These are phyloP conservation scores for Eleusine indica DNA, from an alignment of 176 grass and related monocot species.

Conservation along the genomic window DNA sequence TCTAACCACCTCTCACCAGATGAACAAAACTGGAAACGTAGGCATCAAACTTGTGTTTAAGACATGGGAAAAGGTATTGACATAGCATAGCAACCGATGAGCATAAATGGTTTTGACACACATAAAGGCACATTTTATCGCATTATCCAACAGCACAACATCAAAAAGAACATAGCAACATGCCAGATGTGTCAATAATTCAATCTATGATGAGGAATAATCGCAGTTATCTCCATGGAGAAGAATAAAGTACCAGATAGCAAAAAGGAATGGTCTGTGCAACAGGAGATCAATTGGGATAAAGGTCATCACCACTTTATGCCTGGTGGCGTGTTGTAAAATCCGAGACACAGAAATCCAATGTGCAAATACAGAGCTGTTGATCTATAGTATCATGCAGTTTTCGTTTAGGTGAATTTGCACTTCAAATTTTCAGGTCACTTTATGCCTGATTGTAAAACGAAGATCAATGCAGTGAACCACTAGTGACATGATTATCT, in stretches of 20 bases:
- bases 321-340: not conserved
- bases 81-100: not conserved
- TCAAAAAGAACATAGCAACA: not conserved
- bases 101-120: not conserved
- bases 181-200: constrained; percentile 14
- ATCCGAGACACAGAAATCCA: not conserved
- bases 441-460: not conserved
- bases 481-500: not conserved
- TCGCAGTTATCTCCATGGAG: not conserved
- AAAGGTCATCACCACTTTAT: constrained; percentile 3
- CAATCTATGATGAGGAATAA: not conserved
- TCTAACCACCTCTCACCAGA: not conserved
- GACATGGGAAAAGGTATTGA: not conserved
- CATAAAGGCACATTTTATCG: not conserved
- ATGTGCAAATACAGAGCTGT: not conserved
- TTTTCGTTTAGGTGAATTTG: not conserved
- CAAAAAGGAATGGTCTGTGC: not conserved
- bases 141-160: not conserved
- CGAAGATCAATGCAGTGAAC: not conserved
- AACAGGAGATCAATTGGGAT: not conserved
- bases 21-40: not conserved
- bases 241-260: constrained; percentile 28
- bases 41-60: not conserved
- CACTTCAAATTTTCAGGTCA: not conserved
- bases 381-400: not conserved